Base-by-base conservation (phyloP, 2,329 filamentous ascomycete genomes). In the Epichloe sp. region DNA sequence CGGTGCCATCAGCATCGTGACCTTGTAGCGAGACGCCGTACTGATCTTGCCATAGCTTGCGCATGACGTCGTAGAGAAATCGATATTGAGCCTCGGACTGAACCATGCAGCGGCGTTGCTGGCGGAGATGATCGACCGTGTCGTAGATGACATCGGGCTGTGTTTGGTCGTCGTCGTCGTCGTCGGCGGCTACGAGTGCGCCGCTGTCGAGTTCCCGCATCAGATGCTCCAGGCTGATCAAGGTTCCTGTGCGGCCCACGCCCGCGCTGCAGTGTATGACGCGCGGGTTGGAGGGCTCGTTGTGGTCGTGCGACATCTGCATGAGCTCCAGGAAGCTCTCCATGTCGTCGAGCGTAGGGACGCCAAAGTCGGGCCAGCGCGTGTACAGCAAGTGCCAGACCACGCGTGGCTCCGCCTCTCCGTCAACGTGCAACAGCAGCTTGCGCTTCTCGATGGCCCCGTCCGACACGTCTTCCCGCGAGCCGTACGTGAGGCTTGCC, bases 61-160 rank as follows among this genome's bases (percentile, higher is more conserved):
- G 78, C 60, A 96, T 67, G 1, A 94, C 87, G 61, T 89, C 82
- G 69, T 98, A 97, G 52, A 98, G 79, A 65, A 97, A 96, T 38
- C 79, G 69, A 60, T 86, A 93, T 65, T 98, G 93, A 46, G 77
- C 65, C 59, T 91, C 86, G 44, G 86, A 84, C 69, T 97, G 93
- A 5, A 98, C 93, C 93, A 98, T 98, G 68, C 84, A 87, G 71
- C 88, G 86, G 17, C 93, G 79, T 72, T 98, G 93, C 65, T 91
- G 80, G 44, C 93, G 79, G 51, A 98, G 75, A 54, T 72, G 69
- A 59, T 95, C 85, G 50, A 98, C 90, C 0, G 86, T 85, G 17
- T 85, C 76, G 57, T 82, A 86, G 41, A 98, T 77, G 3, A 85
- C 78, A 60, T 97, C 90, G 19, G 17, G 4, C 40, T 85, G 78